A percentile compares a stretch with the other conserved stretches of the same genome.
phyloP scores from a whole-genome alignment of 495 filamentous ascomycete genomes.

The Neurospora sublineolata region DNA sequence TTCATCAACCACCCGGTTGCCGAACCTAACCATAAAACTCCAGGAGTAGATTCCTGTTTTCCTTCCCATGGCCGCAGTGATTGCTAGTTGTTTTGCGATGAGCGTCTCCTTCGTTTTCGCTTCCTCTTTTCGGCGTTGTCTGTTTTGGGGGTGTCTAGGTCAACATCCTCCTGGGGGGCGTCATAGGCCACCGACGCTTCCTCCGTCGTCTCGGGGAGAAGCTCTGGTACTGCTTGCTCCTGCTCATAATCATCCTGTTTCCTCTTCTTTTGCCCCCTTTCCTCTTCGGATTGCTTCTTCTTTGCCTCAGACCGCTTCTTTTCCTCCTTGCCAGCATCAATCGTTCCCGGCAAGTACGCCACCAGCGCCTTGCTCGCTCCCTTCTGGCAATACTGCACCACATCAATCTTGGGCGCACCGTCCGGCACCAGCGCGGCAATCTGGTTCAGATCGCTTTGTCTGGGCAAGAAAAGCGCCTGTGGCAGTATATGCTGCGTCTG shows the following conservation, averaged over 20 bases:
- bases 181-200: not conserved
- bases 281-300: not conserved
- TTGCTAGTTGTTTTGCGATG: not conserved
- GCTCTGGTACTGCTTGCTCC: not conserved
- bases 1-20: not conserved
- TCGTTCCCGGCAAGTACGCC: slow-evolving; percentile 33
- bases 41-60: not conserved
- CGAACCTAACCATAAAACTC: not conserved
- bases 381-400: slow-evolving; percentile 84
- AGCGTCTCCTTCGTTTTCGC: not conserved
- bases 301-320: not conserved
- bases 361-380: slow-evolving; percentile 74
- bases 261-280: not conserved
- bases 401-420: slow-evolving; percentile 37
- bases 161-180: not conserved
- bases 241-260: not conserved
- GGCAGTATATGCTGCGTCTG: slow-evolving; percentile 28
- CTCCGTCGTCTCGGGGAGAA: not conserved
- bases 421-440: slow-evolving; percentile 48
- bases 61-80: not conserved
- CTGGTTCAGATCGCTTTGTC: slow-evolving; percentile 78
- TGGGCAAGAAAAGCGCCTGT: slow-evolving; percentile 69
- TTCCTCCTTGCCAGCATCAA: not conserved
- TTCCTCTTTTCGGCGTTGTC: not conserved
- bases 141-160: not conserved